These are phyloP conservation scores for Myotisia sp. DNA, from an alignment of 2,329 filamentous ascomycete genomes.

Conservation along the genomic window DNA sequence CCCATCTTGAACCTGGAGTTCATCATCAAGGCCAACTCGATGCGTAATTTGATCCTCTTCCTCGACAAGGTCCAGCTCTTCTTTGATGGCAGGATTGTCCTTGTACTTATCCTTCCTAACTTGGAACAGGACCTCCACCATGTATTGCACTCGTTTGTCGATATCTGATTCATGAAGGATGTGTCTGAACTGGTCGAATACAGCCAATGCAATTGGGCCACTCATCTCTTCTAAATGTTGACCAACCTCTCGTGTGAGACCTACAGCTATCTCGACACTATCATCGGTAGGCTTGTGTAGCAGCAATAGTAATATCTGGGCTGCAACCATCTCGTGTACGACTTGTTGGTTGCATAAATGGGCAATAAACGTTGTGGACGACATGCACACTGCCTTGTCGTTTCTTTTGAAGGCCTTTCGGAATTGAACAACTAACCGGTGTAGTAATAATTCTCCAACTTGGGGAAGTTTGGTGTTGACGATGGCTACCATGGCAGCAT, in stretches of 20 bases:
- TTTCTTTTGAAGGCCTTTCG: constrained; percentile 91
- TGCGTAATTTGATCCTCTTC: constrained; percentile 98
- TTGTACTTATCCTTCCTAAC: constrained; percentile 94
- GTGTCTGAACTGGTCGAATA: constrained; percentile 91
- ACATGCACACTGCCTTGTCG: constrained; percentile 89
- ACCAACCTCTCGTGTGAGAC: constrained; percentile 81
- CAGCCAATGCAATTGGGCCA: constrained; percentile 66
- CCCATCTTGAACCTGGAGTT: constrained; percentile 69
- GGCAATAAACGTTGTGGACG: constrained; percentile 84
- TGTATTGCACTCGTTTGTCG: constrained; percentile 96
- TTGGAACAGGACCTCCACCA: constrained; percentile 96
- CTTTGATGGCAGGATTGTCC: constrained; percentile 77
- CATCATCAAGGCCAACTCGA: constrained; percentile 63
- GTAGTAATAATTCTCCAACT: constrained; percentile 79
- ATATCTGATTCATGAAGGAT: constrained; percentile 95
- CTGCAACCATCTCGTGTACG: constrained; percentile 80
- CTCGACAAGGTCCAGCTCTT: constrained; percentile 88
- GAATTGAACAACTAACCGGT: constrained; percentile 78
- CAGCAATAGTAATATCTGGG: constrained; percentile 81
- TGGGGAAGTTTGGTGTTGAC: constrained; percentile 95
- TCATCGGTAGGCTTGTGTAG: constrained; percentile 94
- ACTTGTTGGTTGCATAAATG: constrained; percentile 95
- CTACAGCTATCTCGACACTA: constrained; percentile 93
- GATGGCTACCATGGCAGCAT: constrained; percentile 87
- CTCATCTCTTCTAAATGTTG: constrained; percentile 95